Conservation (phyloP, 345 rosid species). For the Garcia nutans region DNA sequence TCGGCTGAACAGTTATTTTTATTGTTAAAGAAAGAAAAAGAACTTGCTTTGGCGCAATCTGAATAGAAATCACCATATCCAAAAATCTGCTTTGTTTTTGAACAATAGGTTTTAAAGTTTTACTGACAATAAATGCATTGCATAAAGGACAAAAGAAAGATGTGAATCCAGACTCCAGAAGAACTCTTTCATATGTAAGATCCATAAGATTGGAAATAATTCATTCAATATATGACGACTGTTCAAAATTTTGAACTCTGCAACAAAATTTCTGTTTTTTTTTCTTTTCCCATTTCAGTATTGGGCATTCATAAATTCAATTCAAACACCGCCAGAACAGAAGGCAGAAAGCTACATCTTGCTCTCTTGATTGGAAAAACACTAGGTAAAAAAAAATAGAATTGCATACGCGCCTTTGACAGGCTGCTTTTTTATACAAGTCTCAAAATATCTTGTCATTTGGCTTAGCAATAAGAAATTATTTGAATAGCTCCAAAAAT, state of each 20-base stretch:
- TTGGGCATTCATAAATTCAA: background rate
- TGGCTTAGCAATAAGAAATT: background rate
- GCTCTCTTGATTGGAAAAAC: background rate
- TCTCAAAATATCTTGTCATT: background rate
- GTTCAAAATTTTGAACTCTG: slow-evolving; percentile 3
- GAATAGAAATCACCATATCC: too few relatives aligned
- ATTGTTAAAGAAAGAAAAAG: too few relatives aligned
- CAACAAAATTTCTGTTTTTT: background rate
- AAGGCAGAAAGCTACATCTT: background rate
- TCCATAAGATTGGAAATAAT: background rate
- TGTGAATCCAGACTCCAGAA: background rate
- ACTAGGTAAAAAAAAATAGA: too few relatives aligned
- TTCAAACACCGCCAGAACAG: background rate
- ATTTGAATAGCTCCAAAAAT: background rate
- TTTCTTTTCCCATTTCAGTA: background rate
- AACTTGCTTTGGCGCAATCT: too few relatives aligned
- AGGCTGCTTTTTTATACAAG: background rate
- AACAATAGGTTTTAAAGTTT: too few relatives aligned
- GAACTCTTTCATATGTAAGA: background rate
- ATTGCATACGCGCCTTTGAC: background rate
- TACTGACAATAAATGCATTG: too few relatives aligned
- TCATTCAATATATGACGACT: too few relatives aligned
- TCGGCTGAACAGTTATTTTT: too few relatives aligned
- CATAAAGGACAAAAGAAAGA: too few relatives aligned
- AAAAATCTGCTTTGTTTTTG: too few relatives aligned